Evolutionary conservation across 2,329 filamentous ascomycete species (phyloP), one percentile per base, ranked within the genome.

Genomic region (Neurospora crassa): DNA sequence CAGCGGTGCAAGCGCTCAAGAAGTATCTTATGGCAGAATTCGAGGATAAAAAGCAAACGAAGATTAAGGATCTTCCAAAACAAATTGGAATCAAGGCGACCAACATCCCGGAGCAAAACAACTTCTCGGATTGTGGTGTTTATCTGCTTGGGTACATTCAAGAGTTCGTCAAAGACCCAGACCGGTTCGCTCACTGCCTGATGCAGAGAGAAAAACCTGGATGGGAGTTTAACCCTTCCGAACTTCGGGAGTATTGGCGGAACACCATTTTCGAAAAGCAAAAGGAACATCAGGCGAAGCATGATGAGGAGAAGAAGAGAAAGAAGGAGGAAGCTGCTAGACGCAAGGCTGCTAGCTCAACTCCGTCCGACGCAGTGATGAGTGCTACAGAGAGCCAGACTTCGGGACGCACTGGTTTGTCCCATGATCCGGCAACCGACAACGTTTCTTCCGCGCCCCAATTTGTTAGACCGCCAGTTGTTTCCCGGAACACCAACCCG

Each of bases 61-160:
- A 83, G 45, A 77, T 87, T 45, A 68, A 59, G 67, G 75, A 80
- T 40, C 43, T 80, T 69, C 78, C 80, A 16, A 42, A 75, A 47
- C 77, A 79, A 3, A 76, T 83, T 40, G 84, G 84, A 4, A 89
- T 92, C 83, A 93, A 89, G 47, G 92, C 92, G 5, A 91, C 88
- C 72, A 84, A 86, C 8, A 90, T 97, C 16, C 95, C 96, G 0
- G 82, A 87, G 73, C 96, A 99, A 79, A 82, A 88, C 68, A 98
- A 99, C 78, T 92, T 87, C 75, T 94, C 88, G 73, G 96, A 99
- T 78, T 99, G 96, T 77, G 96, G 96, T 10, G 83, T 97, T 0
- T 99, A 92, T 76, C 83, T 98, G 3, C 83, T 97, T 4, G 91
- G 90, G 2, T 99, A 98, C 77, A 85, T 97, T 70, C 88, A 93